phyloP scores from a whole-genome alignment of 257 asterid genomes.

The Rhazya stricta region DNA sequence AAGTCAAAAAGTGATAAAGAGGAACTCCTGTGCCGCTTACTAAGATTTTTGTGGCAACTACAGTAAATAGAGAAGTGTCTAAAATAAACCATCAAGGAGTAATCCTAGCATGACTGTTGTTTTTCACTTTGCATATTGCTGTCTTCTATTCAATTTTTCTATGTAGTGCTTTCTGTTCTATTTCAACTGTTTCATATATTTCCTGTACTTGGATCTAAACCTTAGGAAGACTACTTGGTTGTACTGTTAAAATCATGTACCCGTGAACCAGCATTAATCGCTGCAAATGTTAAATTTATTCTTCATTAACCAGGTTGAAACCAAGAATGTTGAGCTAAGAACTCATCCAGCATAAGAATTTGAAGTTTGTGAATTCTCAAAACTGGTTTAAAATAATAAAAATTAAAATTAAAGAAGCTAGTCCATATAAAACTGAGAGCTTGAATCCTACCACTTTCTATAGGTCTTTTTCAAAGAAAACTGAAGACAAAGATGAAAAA shows the following conservation, averaged over 20 bases:
- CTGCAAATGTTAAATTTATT: background rate
- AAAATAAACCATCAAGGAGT: background rate
- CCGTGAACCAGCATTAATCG: background rate
- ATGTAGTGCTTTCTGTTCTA: background rate
- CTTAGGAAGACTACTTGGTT: background rate
- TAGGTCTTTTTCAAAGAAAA: background rate
- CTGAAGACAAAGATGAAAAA: too few relatives aligned
- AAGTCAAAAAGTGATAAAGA: background rate
- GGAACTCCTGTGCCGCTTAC: background rate
- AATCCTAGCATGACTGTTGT: background rate
- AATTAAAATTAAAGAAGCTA: background rate
- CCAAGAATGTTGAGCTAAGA: background rate
- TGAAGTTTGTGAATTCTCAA: background rate
- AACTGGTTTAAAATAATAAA: background rate
- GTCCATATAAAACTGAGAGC: background rate
- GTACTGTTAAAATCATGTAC: background rate
- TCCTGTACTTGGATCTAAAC: background rate
- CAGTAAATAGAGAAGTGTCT: background rate
- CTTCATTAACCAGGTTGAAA: background rate
- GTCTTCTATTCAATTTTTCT: background rate
- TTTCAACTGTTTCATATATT: background rate
- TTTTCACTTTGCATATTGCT: background rate
- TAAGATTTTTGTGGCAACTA: background rate
- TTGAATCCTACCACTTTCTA: background rate
- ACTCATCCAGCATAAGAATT: background rate